Evolutionary conservation across 176 grass and related monocot genomes (phyloP), one percentile per base, ranked within the genome.

Genomic region (Musa schizocarpa): DNA sequence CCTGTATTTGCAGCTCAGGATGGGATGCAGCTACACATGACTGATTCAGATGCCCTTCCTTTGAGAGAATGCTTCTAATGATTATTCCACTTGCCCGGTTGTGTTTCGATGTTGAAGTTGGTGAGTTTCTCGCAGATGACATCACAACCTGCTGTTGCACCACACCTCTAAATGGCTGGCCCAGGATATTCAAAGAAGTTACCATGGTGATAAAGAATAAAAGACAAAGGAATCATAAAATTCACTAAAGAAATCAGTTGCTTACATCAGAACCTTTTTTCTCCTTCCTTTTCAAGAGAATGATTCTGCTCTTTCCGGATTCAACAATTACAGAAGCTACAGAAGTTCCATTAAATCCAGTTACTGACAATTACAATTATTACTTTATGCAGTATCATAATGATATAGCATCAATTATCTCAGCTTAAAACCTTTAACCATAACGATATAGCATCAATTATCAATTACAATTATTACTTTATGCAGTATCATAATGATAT

Each of bases 241-340:
- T 73, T 56, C 7, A 21, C 23, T 43, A 6, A 25, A 68, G 61
- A 52, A 84, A 17, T 25, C 21, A 22, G 61, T 63, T 50, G 72
- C 74, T 83, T 92, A 94, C 96, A 75, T 88, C 84, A 71, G 75
- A 84, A 87, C 81, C 78, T 79, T 87, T 85, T 82, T 77, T 99
- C 65, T 81, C 81, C 82, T 84, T 94, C 69, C 76, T 81, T 91
- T 92, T 99, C 83, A 99, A 63, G 78, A 99, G 85, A 72, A 95
- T 52, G 78, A 94, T 79, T 95, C 85, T 99, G 71, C 79, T 82
- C 68, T 83, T 99, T 82, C 81, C 90, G 84, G 74, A 81, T 68
- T 89, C 88, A 81, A 78, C 43, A 77, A 73, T 74, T 22, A 83
- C 81, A 68, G 67, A 76, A 83, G 69, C 72, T 81, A 83, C 82